Conservation (phyloP, 2,329 filamentous ascomycete genomes). For the Clarireedia monteithiana region DNA sequence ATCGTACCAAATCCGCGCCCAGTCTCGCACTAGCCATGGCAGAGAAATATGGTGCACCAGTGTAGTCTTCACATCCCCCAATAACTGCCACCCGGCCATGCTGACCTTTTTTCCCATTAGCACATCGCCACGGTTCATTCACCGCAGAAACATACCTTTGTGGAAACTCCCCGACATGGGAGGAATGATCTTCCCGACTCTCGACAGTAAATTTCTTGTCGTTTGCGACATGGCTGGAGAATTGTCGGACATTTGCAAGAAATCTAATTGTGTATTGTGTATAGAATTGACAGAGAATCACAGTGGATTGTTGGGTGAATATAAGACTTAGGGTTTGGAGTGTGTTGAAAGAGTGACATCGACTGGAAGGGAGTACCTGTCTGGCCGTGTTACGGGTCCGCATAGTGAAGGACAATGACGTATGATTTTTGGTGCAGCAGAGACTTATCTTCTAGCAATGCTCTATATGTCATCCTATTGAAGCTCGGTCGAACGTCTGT, state of each 20-base stretch:
- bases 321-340: too few species aligned
- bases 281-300: neutral
- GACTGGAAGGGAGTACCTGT: neutral
- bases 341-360: too few species aligned
- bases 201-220: slow-evolving; percentile 68
- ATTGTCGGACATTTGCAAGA: slow-evolving; percentile 22
- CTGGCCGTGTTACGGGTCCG: too few species aligned
- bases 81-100: slow-evolving; percentile 88
- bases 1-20: slow-evolving; percentile 76
- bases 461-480: too few species aligned
- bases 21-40: slow-evolving; percentile 91
- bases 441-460: too few species aligned
- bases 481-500: too few species aligned
- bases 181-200: slow-evolving; percentile 83
- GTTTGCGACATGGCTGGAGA: slow-evolving; percentile 52
- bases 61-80: slow-evolving; percentile 92
- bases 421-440: too few species aligned
- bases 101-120: slow-evolving; percentile 55
- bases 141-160: slow-evolving; percentile 56
- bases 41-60: slow-evolving; percentile 95
- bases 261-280: neutral
- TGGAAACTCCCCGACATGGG: slow-evolving; percentile 94
- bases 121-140: slow-evolving; percentile 7
- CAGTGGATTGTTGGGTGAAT: neutral
- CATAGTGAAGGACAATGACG: too few species aligned